Conservation (phyloP, 495 filamentous ascomycete species). For the Annulohypoxylon stygium region DNA sequence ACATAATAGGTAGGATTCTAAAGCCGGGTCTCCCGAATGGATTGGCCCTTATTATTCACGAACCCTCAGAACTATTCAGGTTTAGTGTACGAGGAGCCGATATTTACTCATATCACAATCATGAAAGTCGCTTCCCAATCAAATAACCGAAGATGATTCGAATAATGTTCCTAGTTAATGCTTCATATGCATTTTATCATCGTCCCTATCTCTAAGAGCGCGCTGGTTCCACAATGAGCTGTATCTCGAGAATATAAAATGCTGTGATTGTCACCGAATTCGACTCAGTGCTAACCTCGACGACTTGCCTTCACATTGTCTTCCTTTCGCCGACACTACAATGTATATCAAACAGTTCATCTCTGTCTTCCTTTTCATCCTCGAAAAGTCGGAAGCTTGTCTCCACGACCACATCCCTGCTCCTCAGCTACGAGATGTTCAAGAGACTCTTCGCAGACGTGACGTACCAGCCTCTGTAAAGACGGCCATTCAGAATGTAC, state of each 20-base stretch:
- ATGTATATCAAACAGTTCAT: conserved; percentile 23
- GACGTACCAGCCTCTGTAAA: conserved; percentile 28
- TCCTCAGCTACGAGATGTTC: conserved; percentile 16
- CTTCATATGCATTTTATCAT: neutral
- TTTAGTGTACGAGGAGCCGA: conserved; percentile 14
- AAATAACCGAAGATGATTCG: neutral
- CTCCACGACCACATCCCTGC: conserved; percentile 16
- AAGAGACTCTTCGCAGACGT: conserved; percentile 19
- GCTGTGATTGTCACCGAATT: neutral
- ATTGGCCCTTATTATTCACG: neutral
- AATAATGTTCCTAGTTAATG: neutral
- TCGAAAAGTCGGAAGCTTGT: conserved; percentile 10
- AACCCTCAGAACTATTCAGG: neutral
- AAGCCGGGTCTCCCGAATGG: neutral
- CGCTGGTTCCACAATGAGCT: neutral
- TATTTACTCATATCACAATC: neutral
- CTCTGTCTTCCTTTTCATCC: neutral
- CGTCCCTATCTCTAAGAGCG: neutral
- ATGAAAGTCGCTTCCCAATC: neutral
- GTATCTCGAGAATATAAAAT: neutral
- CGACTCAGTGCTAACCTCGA: neutral
- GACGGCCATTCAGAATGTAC: conserved; percentile 47
- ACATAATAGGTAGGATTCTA: neutral
- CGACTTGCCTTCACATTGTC: neutral
- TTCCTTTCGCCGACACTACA: neutral